Conservation (phyloP, 2,329 filamentous ascomycete species). For the Fusarium lyarnte region DNA sequence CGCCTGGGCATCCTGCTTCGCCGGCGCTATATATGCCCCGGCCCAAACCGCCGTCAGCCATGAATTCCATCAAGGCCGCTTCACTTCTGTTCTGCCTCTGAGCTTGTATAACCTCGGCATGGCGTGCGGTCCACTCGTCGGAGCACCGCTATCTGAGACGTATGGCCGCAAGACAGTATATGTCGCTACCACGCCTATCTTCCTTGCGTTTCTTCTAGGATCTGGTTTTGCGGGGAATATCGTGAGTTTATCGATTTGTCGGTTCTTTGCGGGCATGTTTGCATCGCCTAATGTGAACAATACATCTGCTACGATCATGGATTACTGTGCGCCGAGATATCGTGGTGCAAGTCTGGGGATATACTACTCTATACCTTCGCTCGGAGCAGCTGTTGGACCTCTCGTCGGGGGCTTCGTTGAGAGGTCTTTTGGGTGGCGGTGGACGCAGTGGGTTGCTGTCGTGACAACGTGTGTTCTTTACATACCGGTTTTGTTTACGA, state of each 20-base stretch:
- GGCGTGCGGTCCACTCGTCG: conserved; percentile 22
- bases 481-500: conserved; percentile 20
- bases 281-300: conserved; percentile 30
- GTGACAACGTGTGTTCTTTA: conserved; percentile 8
- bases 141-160: conserved; percentile 22
- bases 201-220: not conserved
- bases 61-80: not conserved
- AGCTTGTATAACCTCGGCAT: conserved; percentile 31
- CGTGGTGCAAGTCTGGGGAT: conserved; percentile 12
- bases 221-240: not conserved
- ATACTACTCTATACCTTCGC: conserved; percentile 26
- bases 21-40: conserved; percentile 17
- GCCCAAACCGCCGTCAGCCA: conserved; percentile 3
- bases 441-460: conserved; percentile 29
- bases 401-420: conserved; percentile 14
- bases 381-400: conserved; percentile 20
- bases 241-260: not conserved
- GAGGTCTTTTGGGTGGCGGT: conserved; percentile 16
- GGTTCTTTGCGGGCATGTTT: conserved; percentile 29
- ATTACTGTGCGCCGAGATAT: conserved; percentile 4
- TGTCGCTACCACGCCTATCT: conserved; percentile 24
- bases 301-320: conserved; percentile 27
- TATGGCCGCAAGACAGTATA: conserved; percentile 26
- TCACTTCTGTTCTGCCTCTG: not conserved
- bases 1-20: conserved; percentile 11